Base-by-base conservation (phyloP, 345 rosid genomes). In the Rhodamnia rubescens region DNA sequence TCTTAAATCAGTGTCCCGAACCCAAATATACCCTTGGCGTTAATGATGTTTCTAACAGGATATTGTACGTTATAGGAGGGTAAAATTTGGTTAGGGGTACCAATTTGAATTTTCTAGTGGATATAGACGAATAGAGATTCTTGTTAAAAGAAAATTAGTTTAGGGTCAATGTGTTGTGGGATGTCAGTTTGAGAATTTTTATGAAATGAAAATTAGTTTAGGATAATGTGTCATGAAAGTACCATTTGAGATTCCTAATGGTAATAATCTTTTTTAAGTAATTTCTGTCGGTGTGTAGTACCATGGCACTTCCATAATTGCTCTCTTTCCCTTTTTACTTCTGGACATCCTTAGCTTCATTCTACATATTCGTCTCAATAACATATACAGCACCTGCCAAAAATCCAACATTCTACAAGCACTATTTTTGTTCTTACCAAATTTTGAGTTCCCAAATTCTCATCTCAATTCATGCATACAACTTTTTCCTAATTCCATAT, bases 101-200 rank as follows among this genome's bases (percentile, higher is more conserved):
- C 21, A 36, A 16, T 32, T 69, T 69, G 6, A 11, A 69, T 69
- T 18, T 69, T 18, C 4, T 1, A 1, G 1, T 0, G 44, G n/a
- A n/a, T n/a, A n/a, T n/a, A 1, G 24, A 8, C 0, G 18, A 64
- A 32, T 69, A 32, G 3, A 9, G 20, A 64, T 64, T 64, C 7
- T 32, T 32, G 3, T 64, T 0, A 0, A 64, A 64, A 32, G 44
- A 64, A 64, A 36, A 36, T 36, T 32, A 8, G 32, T 36, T 69
- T 36, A 0, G 6, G 12, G 0, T 69, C 32, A 16, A 36, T 16
- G 0, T 64, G 24, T 32, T 3, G 1, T 16, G 21, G 14, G 22
- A 15, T 36, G 18, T 6, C 7, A 0, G 0, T 64, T 32, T 16
- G 47, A 69, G 21, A 8, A 18, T 32, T 32, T 32, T 69, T 16